phyloP scores from a whole-genome alignment of 805 yeast species.

The Metschnikowia similis region DNA sequence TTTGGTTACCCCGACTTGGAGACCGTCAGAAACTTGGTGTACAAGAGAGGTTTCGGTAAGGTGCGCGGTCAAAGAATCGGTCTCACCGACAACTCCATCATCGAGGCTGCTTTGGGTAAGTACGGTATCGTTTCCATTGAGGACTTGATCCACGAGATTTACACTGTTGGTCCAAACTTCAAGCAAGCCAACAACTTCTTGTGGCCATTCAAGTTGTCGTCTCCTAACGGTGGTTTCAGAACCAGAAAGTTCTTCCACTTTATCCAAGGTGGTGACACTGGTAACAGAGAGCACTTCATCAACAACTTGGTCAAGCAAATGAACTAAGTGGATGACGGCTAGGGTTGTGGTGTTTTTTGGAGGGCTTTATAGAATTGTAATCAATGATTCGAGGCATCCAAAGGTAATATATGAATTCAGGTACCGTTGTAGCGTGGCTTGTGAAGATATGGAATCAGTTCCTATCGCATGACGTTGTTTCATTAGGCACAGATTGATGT shows the following conservation, averaged over 20 bases:
- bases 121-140: constrained; percentile 89
- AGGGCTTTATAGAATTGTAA: constrained; percentile 5
- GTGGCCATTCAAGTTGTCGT: constrained; percentile 96
- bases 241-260: constrained; percentile 96
- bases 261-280: constrained; percentile 97
- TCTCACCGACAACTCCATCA: constrained; percentile 79
- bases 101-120: constrained; percentile 85
- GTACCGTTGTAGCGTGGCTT: not conserved
- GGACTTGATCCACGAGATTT: constrained; percentile 93
- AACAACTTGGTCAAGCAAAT: constrained; percentile 90
- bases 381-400: not conserved
- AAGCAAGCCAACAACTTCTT: constrained; percentile 97
- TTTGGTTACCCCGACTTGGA: constrained; percentile 96
- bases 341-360: constrained; percentile 1
- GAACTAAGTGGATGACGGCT: constrained; percentile 54
- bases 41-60: constrained; percentile 99
- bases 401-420: constrained; percentile 1
- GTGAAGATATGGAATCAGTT: no score
- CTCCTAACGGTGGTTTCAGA: constrained; percentile 98
- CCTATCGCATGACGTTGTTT: no score
- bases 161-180: constrained; percentile 97
- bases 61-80: constrained; percentile 93
- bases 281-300: constrained; percentile 96
- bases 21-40: constrained; percentile 85
- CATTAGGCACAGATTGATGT: no score